These are phyloP conservation scores for Cladosporium sp. DNA, from an alignment of 2,329 filamentous ascomycete species.

Conservation along the genomic window DNA sequence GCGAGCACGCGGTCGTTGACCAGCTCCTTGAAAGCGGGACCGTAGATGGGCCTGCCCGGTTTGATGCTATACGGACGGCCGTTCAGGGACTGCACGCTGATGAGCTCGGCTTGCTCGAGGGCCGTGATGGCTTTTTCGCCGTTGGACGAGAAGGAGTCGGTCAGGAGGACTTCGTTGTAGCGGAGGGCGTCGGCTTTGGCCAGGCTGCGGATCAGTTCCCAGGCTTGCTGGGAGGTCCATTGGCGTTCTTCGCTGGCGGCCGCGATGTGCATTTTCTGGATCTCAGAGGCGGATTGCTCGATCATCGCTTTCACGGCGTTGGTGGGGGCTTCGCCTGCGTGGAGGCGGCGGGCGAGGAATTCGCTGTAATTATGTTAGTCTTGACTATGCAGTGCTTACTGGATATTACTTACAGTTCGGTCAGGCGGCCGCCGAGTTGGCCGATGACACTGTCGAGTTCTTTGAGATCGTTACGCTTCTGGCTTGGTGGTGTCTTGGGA, in stretches of 20 bases:
- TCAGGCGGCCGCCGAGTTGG: conserved; percentile 83
- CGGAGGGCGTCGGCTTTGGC: conserved; percentile 64
- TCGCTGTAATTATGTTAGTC: conserved; percentile 42
- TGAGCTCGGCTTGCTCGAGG: conserved; percentile 80
- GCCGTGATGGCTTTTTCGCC: conserved; percentile 74
- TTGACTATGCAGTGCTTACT: too few species aligned
- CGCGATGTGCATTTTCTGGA: conserved; percentile 88
- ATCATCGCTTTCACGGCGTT: conserved; percentile 85
- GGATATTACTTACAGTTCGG: conserved; percentile 57
- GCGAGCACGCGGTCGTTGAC: conserved; percentile 67
- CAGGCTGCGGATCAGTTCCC: conserved; percentile 79
- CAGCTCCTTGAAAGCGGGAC: conserved; percentile 72
- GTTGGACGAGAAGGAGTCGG: conserved; percentile 66
- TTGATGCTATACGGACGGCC: conserved; percentile 75
- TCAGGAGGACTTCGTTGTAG: conserved; percentile 82
- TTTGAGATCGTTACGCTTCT: conserved; percentile 53
- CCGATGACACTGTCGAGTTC: conserved; percentile 80
- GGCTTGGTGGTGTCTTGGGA: conserved; percentile 42
- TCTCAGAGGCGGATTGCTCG: conserved; percentile 81
- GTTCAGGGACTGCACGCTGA: conserved; percentile 66
- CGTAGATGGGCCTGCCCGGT: conserved; percentile 81
- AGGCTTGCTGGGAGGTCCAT: conserved; percentile 85
- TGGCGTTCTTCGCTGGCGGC: conserved; percentile 54
- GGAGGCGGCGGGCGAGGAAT: conserved; percentile 84
- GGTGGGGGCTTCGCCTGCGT: conserved; percentile 76